phyloP scores from a whole-genome alignment of 1,139 yeast genomes.

The Nakaseomyces uthaithaninus region DNA sequence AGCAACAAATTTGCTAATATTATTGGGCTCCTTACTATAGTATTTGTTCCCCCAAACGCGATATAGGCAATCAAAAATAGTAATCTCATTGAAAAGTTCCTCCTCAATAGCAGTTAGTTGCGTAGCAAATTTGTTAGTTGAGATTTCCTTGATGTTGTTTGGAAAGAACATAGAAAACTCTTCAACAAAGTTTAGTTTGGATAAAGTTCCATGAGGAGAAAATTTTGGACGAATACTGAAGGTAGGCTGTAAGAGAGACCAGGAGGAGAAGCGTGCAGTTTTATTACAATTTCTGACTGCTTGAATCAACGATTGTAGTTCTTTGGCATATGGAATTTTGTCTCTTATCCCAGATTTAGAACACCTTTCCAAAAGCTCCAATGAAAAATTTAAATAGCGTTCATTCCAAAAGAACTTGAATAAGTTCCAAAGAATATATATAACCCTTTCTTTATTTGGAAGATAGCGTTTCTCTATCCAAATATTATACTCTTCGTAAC shows the following conservation, averaged over 20 bases:
- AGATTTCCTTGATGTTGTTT: not conserved
- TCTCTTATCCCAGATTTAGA: not conserved
- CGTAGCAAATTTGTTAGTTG: conserved; percentile 58
- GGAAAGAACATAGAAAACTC: not conserved
- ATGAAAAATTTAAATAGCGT: not conserved
- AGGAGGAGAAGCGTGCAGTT: not conserved
- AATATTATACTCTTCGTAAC: conserved; percentile 66
- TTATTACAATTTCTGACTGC: not conserved
- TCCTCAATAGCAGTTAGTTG: conserved; percentile 81
- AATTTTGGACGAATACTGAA: not conserved
- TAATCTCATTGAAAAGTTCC: conserved; percentile 56
- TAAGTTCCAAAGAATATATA: conserved; percentile 1
- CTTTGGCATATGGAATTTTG: not conserved
- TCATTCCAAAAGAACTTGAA: conserved; percentile 2
- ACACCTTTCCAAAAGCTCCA: conserved; percentile 3
- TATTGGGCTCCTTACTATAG: conserved; percentile 45
- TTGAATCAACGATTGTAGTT: not conserved
- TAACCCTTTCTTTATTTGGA: conserved; percentile 6
- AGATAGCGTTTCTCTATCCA: conserved; percentile 48
- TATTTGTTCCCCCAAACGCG: conserved; percentile 72
- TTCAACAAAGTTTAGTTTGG: not conserved
- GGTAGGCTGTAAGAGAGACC: not conserved
- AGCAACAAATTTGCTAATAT: conserved; percentile 59
- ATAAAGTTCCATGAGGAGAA: not conserved
- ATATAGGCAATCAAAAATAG: conserved; percentile 67